Base-by-base conservation (phyloP, 1,284 basidiomycete genomes). In the Microbotryomycetes sp. region DNA sequence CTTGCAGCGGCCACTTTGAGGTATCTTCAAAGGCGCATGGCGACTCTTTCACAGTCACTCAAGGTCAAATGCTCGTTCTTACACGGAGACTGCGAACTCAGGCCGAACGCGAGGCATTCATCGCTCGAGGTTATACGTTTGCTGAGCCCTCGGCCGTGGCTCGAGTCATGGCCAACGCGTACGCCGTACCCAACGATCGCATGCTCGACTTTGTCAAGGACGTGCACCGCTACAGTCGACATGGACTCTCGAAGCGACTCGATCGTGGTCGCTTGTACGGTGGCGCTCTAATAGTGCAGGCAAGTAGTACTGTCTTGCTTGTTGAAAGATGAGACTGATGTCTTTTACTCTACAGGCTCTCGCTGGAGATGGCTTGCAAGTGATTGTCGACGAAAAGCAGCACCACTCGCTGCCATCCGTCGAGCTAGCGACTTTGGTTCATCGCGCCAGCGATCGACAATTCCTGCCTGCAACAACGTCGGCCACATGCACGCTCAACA, bases 61-160 rank as follows among this genome's bases (percentile, higher is more conserved):
- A 77, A 65, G 77, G 77, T 18, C 78, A 78, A 67, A 68, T 79
- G 54, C 74, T 78, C 61, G 75, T 78, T 62, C 72, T 79, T 13
- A 75, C 77, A 3, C 74, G 77, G 16, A 71, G 76, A 7, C 71
- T 78, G 9, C 68, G 69, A 3, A 75, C 74, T 16, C 52, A 69
- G 11, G 68, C 71, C 24, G 77, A 79, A 59, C 74, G 74, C 47
- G 69, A 69, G 30, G 74, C 75, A 47, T 71, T 78, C 23, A 64
- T 76, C 28, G 72, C 75, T 3, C 71, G 75, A 21, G 73, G 77
- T 31, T 78, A 73, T 66, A 75, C 76, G 61, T 79, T 78, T 57
- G 76, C 76, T 28, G 76, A 78, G 48, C 68, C 76, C 0, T 35
- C 60, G 1, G 73, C 76, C 13, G 77, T 78, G 5, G 75, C 77